Evolutionary conservation across 2,329 filamentous ascomycete genomes (phyloP).

Genomic region (Epichloe typhina): DNA sequence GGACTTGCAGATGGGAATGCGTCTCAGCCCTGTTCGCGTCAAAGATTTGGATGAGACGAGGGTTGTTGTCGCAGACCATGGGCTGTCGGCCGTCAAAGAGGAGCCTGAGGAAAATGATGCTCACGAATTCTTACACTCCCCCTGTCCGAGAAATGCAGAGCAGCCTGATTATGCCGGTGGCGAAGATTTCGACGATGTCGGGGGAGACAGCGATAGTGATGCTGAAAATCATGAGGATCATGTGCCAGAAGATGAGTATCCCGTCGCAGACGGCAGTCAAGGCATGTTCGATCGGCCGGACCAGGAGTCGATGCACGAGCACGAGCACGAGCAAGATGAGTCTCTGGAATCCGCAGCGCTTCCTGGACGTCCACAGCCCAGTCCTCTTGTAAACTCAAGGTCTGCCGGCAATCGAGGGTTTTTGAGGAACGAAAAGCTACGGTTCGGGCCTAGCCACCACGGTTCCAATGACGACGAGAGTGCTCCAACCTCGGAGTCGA

Average conservation of each 20-base stretch:
- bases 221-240: slow-evolving; percentile 33
- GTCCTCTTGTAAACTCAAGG: slow-evolving; percentile 38
- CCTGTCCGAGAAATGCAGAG: slow-evolving; percentile 15
- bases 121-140: slow-evolving; percentile 10
- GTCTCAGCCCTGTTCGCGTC: slow-evolving; percentile 45
- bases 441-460: slow-evolving; percentile 27
- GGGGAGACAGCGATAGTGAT: slow-evolving; percentile 22
- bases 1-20: slow-evolving; percentile 54
- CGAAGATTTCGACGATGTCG: slow-evolving; percentile 14
- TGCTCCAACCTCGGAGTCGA: slow-evolving; percentile 21
- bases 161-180: not conserved
- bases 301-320: slow-evolving; percentile 8
- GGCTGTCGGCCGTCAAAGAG: slow-evolving; percentile 33
- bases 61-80: slow-evolving; percentile 23
- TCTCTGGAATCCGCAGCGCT: slow-evolving; percentile 29
- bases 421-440: slow-evolving; percentile 11
- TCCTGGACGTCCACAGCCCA: slow-evolving; percentile 32
- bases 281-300: slow-evolving; percentile 22
- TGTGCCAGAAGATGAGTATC: slow-evolving; percentile 28
- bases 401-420: slow-evolving; percentile 35
- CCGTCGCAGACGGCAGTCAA: slow-evolving; percentile 29
- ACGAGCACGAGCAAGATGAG: not conserved
- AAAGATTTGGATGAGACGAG: slow-evolving; percentile 36
- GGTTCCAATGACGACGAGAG: slow-evolving; percentile 35
- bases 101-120: slow-evolving; percentile 25